Conservation (phyloP, 805 yeast genomes). For the Pichia nanzhaoensis region DNA sequence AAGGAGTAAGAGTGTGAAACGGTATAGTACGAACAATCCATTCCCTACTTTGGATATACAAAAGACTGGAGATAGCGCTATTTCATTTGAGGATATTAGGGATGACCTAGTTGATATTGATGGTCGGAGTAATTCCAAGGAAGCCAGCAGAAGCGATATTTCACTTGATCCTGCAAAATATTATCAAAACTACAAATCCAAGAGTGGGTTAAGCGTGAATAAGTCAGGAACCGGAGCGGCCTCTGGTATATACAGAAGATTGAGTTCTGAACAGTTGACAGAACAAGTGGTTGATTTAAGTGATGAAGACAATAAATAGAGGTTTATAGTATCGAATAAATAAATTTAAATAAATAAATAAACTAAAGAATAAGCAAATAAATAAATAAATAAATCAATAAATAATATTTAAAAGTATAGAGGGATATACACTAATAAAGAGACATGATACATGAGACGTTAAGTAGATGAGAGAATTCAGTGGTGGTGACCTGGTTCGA, state of each 20-base stretch:
- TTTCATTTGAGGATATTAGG: constrained; percentile 11
- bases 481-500: constrained; percentile 32
- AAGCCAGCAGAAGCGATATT: background rate
- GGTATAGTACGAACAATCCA: constrained; percentile 24
- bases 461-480: background rate
- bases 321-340: no score
- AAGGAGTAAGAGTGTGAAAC: constrained; percentile 5
- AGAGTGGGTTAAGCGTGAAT: background rate
- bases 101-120: constrained; percentile 6
- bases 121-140: background rate
- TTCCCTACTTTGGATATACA: constrained; percentile 16
- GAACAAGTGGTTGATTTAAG: constrained; percentile 23
- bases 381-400: background rate
- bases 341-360: background rate
- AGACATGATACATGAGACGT: no score
- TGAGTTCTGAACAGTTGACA: constrained; percentile 19
- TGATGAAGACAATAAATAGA: constrained; percentile 16
- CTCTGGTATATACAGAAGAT: constrained; percentile 5
- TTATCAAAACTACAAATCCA: background rate
- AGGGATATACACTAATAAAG: background rate
- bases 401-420: background rate
- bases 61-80: constrained; percentile 5
- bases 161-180: background rate
- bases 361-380: background rate
- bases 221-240: no score